Percentiles rank a stretch among this genome's conserved stretches.
Conservation (phyloP, 2,329 filamentous ascomycete genomes). For the Colletotrichum magnum region DNA sequence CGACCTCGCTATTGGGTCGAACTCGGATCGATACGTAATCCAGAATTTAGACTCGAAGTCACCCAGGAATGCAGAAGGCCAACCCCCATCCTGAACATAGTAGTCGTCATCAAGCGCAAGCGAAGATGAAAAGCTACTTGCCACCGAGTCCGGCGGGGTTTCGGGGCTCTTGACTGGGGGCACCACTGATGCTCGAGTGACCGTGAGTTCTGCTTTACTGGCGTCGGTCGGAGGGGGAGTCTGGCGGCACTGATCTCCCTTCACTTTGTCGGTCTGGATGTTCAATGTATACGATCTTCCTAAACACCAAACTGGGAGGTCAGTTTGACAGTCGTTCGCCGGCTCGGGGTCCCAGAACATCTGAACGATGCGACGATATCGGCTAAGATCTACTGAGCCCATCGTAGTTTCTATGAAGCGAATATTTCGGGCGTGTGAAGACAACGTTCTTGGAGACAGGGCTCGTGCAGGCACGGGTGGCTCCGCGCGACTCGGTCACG, state of each 20-base stretch:
- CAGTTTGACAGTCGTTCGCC: slow-evolving; percentile 78
- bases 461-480: too few species aligned
- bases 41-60: slow-evolving; percentile 95
- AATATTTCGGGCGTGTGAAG: too few species aligned
- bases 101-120: slow-evolving; percentile 61
- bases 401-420: slow-evolving; percentile 52
- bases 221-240: slow-evolving; percentile 34
- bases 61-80: slow-evolving; percentile 88
- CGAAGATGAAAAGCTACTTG: slow-evolving; percentile 67
- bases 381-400: slow-evolving; percentile 79
- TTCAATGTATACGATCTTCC: slow-evolving; percentile 66
- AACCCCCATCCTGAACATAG: slow-evolving; percentile 68
- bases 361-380: slow-evolving; percentile 85
- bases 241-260: slow-evolving; percentile 30
- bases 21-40: slow-evolving; percentile 96
- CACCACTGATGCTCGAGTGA: slow-evolving; percentile 17
- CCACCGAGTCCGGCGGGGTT: slow-evolving; percentile 63
- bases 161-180: slow-evolving; percentile 52
- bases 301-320: slow-evolving; percentile 88
- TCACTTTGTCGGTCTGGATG: slow-evolving; percentile 43
- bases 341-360: slow-evolving; percentile 95
- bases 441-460: too few species aligned
- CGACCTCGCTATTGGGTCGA: slow-evolving; percentile 85
- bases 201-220: slow-evolving; percentile 34
- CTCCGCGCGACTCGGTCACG: too few species aligned